A percentile compares a stretch with the other conserved stretches of the same genome.
Evolutionary conservation across 306 rosid species (phyloP).

Genomic region (Cicer cuneatum): DNA sequence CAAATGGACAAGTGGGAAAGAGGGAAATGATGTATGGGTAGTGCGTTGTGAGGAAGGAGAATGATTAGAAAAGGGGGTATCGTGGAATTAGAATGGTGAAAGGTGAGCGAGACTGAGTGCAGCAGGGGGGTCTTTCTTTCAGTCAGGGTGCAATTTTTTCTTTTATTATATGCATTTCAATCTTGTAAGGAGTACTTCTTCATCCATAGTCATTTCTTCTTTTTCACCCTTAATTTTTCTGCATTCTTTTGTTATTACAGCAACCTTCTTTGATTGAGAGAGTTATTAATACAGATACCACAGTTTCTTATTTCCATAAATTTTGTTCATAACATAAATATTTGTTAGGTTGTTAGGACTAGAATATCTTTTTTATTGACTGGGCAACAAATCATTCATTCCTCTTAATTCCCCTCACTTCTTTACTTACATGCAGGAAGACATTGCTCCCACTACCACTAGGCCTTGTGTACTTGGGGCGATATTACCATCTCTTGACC

Average conservation of each 20-base stretch:
- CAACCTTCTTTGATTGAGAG: not conserved
- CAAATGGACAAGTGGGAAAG: not conserved
- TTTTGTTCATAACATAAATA: not conserved
- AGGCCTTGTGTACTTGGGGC: slow-evolving; percentile 85
- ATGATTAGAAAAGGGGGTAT: not conserved
- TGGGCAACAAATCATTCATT: slow-evolving; percentile 27
- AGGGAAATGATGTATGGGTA: not conserved
- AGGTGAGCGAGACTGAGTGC: not conserved
- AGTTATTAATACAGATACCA: not conserved
- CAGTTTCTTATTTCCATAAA: not conserved
- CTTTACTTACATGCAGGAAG: slow-evolving; percentile 70
- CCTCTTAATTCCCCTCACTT: slow-evolving; percentile 37
- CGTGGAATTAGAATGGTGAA: not conserved
- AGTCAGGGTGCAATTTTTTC: not conserved
- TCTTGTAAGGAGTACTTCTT: not conserved
- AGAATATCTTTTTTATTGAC: slow-evolving; percentile 28
- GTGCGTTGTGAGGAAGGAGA: not conserved
- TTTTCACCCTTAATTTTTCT: not conserved
- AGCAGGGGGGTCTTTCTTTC: not conserved
- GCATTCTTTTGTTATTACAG: not conserved
- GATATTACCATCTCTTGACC: slow-evolving; percentile 71
- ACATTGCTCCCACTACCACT: slow-evolving; percentile 82
- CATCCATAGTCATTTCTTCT: not conserved
- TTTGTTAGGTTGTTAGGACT: slow-evolving; percentile 23
- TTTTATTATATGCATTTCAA: not conserved